phyloP scores from a whole-genome alignment of 2,329 filamentous ascomycete genomes.

The Colletotrichum sp. region DNA sequence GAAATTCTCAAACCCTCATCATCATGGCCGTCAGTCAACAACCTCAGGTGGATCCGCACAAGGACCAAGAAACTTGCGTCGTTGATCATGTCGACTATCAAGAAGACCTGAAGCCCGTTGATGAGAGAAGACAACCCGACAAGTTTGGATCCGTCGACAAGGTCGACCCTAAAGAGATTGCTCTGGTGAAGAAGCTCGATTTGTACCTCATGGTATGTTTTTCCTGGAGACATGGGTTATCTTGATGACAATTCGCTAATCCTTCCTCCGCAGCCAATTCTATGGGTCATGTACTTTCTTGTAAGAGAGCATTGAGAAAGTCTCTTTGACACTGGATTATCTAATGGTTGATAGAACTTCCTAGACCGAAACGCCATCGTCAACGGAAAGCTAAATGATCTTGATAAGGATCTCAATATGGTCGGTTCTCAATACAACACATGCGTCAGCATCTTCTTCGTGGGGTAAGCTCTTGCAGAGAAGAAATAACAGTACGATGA shows the following conservation, averaged over 20 bases:
- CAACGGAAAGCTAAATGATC: slow-evolving; percentile 29
- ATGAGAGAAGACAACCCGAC: slow-evolving; percentile 22
- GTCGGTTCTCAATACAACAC: slow-evolving; percentile 32
- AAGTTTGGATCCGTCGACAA: slow-evolving; percentile 43
- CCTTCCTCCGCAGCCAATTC: background rate
- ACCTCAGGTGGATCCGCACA: background rate
- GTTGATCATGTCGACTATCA: background rate
- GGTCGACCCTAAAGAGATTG: slow-evolving; percentile 41
- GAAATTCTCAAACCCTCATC: background rate
- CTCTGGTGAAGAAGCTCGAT: slow-evolving; percentile 38
- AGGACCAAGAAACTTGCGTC: background rate
- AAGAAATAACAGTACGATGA: background rate
- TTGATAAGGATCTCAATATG: slow-evolving; percentile 32
- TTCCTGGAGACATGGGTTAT: background rate
- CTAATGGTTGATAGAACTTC: background rate
- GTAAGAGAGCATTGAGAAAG: accelerated
- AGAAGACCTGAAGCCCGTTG: background rate
- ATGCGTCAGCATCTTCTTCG: slow-evolving; percentile 19
- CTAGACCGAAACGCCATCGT: slow-evolving; percentile 34
- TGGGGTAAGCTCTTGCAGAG: slow-evolving; percentile 30
- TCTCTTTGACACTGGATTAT: accelerated
- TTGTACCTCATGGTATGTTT: slow-evolving; percentile 32
- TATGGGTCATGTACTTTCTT: slow-evolving; percentile 24
- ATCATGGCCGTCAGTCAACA: background rate
- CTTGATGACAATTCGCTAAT: slow-evolving; percentile 19